phyloP scores from a whole-genome alignment of 768 basidiomycete genomes.

The Trichaptum fuscoviolaceum region DNA sequence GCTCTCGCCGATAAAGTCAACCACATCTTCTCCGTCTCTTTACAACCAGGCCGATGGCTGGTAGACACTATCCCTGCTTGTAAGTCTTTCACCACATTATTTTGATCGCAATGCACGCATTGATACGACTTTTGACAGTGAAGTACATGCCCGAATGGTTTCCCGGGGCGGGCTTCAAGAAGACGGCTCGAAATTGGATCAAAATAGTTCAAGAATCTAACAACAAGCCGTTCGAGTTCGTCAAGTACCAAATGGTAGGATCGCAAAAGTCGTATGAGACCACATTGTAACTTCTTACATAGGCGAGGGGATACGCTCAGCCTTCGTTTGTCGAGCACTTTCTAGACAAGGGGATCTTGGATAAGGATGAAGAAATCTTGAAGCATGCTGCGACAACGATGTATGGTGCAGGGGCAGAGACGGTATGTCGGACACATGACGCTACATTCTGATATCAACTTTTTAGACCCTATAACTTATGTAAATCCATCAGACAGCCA shows the following conservation, averaged over 20 bases:
- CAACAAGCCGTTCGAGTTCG: conserved; percentile 10
- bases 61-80: conserved; percentile 8
- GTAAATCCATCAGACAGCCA: background rate
- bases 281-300: background rate
- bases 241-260: conserved; percentile 13
- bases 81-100: background rate
- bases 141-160: conserved; percentile 20
- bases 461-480: background rate
- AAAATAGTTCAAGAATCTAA: background rate
- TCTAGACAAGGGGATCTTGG: background rate
- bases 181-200: conserved; percentile 11
- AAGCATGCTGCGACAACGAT: background rate
- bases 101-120: background rate
- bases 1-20: conserved; percentile 8
- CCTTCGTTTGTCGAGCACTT: background rate
- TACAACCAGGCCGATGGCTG: conserved; percentile 29
- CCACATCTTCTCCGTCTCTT: conserved; percentile 3
- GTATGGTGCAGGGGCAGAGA: conserved; percentile 14
- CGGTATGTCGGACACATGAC: conserved; percentile 7
- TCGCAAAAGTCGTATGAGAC: background rate
- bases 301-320: background rate
- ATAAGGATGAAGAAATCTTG: background rate
- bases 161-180: conserved; percentile 19
- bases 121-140: conserved; percentile 11
- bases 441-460: background rate